A percentile compares a stretch with the other conserved stretches of the same genome.
Evolutionary conservation across 345 rosid species (phyloP).

Genomic region (Passiflora organensis): DNA sequence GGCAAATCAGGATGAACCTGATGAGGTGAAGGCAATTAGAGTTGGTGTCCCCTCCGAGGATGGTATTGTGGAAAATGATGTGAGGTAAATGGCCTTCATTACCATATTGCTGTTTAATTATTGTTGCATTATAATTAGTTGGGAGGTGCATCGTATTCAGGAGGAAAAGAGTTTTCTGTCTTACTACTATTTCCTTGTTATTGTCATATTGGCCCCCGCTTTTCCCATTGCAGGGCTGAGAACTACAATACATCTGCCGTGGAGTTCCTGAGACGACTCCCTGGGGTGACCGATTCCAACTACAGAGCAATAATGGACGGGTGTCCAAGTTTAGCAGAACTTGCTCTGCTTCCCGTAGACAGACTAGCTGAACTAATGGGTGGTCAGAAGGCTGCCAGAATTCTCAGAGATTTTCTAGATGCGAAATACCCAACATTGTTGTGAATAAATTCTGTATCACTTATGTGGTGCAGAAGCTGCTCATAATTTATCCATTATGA

Average conservation of each 20-base stretch:
- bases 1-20: constrained; percentile 96
- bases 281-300: constrained; percentile 81
- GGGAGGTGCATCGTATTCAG: too few relatives aligned
- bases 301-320: constrained; percentile 86
- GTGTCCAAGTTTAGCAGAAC: constrained; percentile 80
- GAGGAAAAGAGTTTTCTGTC: too few relatives aligned
- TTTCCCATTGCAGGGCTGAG: constrained; percentile 60
- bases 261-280: constrained; percentile 89
- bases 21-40: constrained; percentile 68
- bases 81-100: constrained; percentile 57
- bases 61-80: constrained; percentile 81
- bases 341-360: constrained; percentile 62
- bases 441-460: constrained; percentile 9
- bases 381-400: constrained; percentile 75
- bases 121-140: too few relatives aligned
- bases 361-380: constrained; percentile 76
- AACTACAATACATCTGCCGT: constrained; percentile 90
- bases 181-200: too few relatives aligned
- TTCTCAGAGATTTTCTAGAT: constrained; percentile 78
- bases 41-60: constrained; percentile 96
- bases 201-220: too few relatives aligned
- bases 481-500: constrained; percentile 3
- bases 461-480: not conserved
- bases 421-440: constrained; percentile 91
- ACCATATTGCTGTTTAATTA: too few relatives aligned